Evolutionary conservation across 2,329 filamentous ascomycete species (phyloP).

Genomic region (Ceratocystis ficicola): DNA sequence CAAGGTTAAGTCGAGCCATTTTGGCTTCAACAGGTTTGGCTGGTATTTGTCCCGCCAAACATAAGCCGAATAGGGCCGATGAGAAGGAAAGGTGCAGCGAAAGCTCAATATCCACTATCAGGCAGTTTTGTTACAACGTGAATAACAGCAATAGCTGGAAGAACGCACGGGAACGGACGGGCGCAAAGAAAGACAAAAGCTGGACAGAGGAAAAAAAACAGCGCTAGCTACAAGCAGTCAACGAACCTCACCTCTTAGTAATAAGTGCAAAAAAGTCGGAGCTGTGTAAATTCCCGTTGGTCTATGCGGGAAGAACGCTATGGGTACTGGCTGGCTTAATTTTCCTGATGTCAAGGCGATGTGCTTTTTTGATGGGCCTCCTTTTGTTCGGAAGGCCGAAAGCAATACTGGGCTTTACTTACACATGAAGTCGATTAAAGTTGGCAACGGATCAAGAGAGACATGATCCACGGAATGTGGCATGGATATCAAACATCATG

Average conservation of each 20-base stretch:
- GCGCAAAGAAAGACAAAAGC: too few species aligned
- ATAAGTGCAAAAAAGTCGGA: neutral
- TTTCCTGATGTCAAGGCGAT: neutral
- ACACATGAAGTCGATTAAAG: neutral
- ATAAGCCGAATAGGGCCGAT: neutral
- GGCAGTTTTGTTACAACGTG: neutral
- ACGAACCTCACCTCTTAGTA: neutral
- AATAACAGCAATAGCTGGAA: neutral
- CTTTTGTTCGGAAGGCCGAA: neutral
- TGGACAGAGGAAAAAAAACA: neutral
- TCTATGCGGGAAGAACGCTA: neutral
- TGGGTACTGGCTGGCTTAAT: neutral
- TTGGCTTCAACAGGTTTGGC: neutral
- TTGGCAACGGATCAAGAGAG: neutral
- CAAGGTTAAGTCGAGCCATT: neutral
- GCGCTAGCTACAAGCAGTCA: constrained; percentile 2
- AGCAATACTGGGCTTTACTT: neutral
- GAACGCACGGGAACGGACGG: too few species aligned
- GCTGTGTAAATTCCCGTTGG: neutral
- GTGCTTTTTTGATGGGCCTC: constrained; percentile 8
- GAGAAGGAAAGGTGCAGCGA: neutral
- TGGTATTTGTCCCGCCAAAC: neutral
- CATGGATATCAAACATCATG: constrained; percentile 2
- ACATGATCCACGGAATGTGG: neutral
- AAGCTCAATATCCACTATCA: neutral